Conservation (phyloP, 2,329 filamentous ascomycete species). For the Sarocladium kiliense region DNA sequence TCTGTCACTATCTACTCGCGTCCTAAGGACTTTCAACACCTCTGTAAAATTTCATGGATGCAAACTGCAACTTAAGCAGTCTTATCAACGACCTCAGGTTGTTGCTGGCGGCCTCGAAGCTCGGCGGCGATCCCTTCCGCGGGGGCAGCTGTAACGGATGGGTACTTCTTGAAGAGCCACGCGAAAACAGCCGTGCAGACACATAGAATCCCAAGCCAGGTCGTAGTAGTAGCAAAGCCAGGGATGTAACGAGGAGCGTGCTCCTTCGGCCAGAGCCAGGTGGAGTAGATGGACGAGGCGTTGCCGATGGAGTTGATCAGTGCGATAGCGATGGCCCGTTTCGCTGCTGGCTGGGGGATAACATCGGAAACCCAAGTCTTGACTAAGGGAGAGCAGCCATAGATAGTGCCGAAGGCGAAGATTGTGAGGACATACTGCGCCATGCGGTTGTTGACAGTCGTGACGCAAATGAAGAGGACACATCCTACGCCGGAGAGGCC, state of each 20-base stretch:
- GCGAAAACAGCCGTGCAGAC: slow-evolving; percentile 11
- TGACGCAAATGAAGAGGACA: slow-evolving; percentile 19
- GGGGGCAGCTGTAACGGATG: background rate
- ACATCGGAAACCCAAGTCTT: slow-evolving; percentile 18
- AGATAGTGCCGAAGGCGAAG: slow-evolving; percentile 22
- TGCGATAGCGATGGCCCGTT: slow-evolving; percentile 10
- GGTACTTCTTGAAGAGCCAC: slow-evolving; percentile 15
- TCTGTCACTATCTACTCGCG: too few species aligned
- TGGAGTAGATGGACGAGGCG: slow-evolving; percentile 11
- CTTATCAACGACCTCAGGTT: background rate
- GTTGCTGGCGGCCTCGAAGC: background rate
- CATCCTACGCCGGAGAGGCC: slow-evolving; percentile 18
- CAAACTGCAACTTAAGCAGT: too few species aligned
- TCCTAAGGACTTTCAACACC: too few species aligned
- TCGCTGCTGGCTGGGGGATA: slow-evolving; percentile 16
- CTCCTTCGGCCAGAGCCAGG: slow-evolving; percentile 12
- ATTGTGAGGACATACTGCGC: slow-evolving; percentile 19
- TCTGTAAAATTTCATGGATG: too few species aligned
- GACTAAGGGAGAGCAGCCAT: slow-evolving; percentile 20
- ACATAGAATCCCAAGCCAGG: slow-evolving; percentile 15
- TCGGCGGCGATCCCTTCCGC: background rate
- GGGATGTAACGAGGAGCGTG: slow-evolving; percentile 10
- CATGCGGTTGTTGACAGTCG: slow-evolving; percentile 11
- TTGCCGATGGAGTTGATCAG: slow-evolving; percentile 11
- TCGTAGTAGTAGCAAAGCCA: slow-evolving; percentile 14